Base-by-base conservation (phyloP, 768 basidiomycete species). In the Amanita rubescens region DNA sequence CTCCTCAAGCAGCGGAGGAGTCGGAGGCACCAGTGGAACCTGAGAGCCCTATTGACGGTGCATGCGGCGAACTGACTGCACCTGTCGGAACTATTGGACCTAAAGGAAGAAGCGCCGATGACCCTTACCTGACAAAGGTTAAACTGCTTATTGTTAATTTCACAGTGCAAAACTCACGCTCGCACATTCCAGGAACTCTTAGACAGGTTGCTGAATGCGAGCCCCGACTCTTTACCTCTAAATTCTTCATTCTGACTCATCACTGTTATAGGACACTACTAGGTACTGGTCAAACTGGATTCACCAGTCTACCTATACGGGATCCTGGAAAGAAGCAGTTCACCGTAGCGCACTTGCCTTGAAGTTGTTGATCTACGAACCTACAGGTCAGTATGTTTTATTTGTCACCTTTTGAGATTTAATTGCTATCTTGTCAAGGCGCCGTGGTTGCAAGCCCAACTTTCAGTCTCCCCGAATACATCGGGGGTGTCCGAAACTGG, bases 371-470 rank as follows among this genome's bases (percentile, higher is more conserved):
- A 93, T 94, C 42, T 97, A 80, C 62, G 94, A 95, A 64, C 94
- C 93, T 1, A 96, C 90, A 1, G 88, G 87, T 80, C 38, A 5
- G 44, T 37, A 9, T 9, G 2, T 2, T 5, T 46, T 32, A 46
- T 35, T 12, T 43, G 15, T 25, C 46, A 25, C 41, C n/a, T 4
- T 30, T 30, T 30, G 8, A 8, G 15, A 49, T 53, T 52, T 58
- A 24, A 53, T 22, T 24, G 11, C n/a, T n/a, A n/a, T n/a, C n/a
- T 34, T 19, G n/a, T 41, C 34, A 12, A 75, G 91, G 94, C 20
- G 94, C 94, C 1, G 87, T 96, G 45, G 87, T 97, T 7, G 95
- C 95, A 0, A 93, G 91, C 57, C 93, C 95, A 0, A 97, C 94
- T 0, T 97, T 98, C 69, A 91, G 90, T 57, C 71, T 97, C 10